These are phyloP conservation scores for Pichia insulana DNA, from an alignment of 805 yeast species.

Conservation along the genomic window DNA sequence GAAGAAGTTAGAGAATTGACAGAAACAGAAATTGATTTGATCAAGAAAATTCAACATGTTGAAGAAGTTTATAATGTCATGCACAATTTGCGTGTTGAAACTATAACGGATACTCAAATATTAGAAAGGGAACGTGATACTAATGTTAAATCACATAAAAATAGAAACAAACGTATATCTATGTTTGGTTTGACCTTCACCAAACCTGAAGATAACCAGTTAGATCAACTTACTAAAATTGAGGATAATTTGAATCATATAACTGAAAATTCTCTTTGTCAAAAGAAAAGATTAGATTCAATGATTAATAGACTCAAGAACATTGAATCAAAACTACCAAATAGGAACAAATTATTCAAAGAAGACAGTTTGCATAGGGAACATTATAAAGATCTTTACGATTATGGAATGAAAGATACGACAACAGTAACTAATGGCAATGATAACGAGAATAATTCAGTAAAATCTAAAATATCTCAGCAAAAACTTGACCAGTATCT, in stretches of 20 bases:
- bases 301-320: constrained; percentile 22
- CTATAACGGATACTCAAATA: constrained; percentile 1
- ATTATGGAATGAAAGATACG: constrained; percentile 21
- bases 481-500: constrained; percentile 22
- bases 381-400: constrained; percentile 36
- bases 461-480: constrained; percentile 6
- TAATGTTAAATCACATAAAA: neutral
- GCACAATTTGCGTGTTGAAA: constrained; percentile 5
- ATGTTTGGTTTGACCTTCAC: constrained; percentile 2
- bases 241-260: constrained; percentile 2
- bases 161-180: neutral
- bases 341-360: constrained; percentile 29
- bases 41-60: constrained; percentile 14
- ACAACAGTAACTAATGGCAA: too few species aligned
- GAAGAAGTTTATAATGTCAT: constrained; percentile 8
- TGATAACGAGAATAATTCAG: too few species aligned
- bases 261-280: constrained; percentile 7
- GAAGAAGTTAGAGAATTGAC: constrained; percentile 19
- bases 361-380: constrained; percentile 30
- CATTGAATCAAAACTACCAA: constrained; percentile 30
- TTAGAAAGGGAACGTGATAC: neutral
- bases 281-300: constrained; percentile 18
- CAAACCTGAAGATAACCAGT: neutral
- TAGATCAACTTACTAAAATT: constrained; percentile 5
- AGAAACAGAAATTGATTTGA: constrained; percentile 19